A percentile compares a stretch with the other conserved stretches of the same genome.
Conservation (phyloP, 345 rosid species). For the Xanthoceras sorbifolium region DNA sequence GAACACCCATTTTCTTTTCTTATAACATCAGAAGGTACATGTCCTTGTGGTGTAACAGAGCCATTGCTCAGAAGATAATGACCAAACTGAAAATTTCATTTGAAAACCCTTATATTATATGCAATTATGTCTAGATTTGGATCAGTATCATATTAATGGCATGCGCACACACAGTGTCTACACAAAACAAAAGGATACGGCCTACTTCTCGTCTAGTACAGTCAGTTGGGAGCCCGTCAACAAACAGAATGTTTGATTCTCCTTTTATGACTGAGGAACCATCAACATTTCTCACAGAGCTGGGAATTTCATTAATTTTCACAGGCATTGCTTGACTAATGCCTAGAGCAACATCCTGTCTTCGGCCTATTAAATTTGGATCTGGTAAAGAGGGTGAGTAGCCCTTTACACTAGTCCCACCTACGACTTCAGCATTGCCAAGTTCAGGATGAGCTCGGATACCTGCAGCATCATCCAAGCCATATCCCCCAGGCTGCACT, state of each 20-base stretch:
- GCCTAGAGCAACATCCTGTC: slow-evolving; percentile 32
- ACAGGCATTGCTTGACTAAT: slow-evolving; percentile 32
- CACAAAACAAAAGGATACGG: slow-evolving; percentile 49
- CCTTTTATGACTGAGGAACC: slow-evolving; percentile 16
- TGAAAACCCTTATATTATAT: background rate
- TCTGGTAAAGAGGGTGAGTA: slow-evolving; percentile 39
- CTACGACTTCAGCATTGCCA: slow-evolving; percentile 27
- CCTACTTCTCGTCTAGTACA: slow-evolving; percentile 76
- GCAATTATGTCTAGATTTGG: background rate
- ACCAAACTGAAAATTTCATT: background rate
- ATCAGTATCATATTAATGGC: background rate
- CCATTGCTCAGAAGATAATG: background rate
- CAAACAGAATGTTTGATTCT: slow-evolving; percentile 54
- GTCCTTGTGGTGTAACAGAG: background rate
- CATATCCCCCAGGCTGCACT: slow-evolving; percentile 30
- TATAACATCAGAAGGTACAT: background rate
- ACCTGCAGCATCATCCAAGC: slow-evolving; percentile 27
- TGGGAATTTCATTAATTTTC: slow-evolving; percentile 30
- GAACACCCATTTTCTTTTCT: background rate
- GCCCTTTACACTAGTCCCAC: slow-evolving; percentile 32
- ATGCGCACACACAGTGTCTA: background rate
- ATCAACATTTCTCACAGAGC: slow-evolving; percentile 33
- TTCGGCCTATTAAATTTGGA: slow-evolving; percentile 28
- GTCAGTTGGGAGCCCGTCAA: slow-evolving; percentile 61
- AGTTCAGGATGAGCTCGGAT: slow-evolving; percentile 30